Evolutionary conservation across 495 filamentous ascomycete species (phyloP).

Genomic region (Neurospora sp.): DNA sequence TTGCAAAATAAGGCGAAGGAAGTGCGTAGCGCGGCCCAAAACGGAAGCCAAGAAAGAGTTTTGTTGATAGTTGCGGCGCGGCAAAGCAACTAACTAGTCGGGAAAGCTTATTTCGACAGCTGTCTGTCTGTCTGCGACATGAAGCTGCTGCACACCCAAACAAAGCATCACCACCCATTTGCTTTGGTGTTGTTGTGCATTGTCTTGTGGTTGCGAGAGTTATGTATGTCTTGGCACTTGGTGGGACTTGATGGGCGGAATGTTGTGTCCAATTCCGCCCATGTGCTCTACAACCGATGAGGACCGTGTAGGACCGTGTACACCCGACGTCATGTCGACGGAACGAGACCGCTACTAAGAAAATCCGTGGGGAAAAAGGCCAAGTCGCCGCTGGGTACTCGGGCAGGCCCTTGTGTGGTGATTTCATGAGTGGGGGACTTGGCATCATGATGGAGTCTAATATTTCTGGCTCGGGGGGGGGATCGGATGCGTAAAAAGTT

Average conservation of each 20-base stretch:
- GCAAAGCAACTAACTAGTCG: neutral
- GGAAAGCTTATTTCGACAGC: neutral
- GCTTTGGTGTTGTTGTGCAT: neutral
- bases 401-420: neutral
- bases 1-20: neutral
- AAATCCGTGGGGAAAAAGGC: too few relatives aligned
- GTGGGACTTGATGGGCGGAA: neutral
- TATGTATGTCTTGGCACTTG: neutral
- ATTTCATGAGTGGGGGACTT: neutral
- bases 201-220: neutral
- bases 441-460: neutral
- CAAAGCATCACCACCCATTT: neutral
- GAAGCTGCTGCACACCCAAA: neutral
- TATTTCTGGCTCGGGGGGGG: neutral
- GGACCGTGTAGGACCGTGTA: neutral
- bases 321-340: neutral
- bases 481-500: neutral
- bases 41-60: neutral
- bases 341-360: neutral
- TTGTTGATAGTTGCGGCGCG: neutral
- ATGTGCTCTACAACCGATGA: neutral
- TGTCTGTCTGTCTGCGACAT: neutral
- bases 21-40: neutral
- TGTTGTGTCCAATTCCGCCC: neutral
- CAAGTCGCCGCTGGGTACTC: neutral